Evolutionary conservation across 2,329 filamentous ascomycete genomes (phyloP).

Genomic region (Spiromastix sp.): DNA sequence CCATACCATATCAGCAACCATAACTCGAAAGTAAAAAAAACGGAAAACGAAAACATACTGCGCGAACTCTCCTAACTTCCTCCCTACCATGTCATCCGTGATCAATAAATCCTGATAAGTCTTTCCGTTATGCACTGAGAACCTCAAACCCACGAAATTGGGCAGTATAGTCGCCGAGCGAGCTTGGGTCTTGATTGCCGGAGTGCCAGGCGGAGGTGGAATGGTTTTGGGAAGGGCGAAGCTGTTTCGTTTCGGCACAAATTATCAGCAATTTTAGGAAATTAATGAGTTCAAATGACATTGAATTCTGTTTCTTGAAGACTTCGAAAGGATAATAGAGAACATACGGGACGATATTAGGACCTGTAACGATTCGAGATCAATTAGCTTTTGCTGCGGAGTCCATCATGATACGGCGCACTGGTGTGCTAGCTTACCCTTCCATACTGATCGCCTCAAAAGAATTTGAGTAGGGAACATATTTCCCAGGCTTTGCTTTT

Average conservation of each 20-base stretch:
- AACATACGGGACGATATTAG: constrained; percentile 60
- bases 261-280: too few relatives aligned
- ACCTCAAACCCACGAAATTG: constrained; percentile 81
- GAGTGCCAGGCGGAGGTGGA: constrained; percentile 50
- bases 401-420: constrained; percentile 6
- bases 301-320: neutral
- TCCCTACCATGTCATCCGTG: constrained; percentile 92
- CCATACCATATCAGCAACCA: neutral
- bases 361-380: constrained; percentile 38
- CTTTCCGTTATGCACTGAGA: constrained; percentile 89
- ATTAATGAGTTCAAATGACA: too few relatives aligned
- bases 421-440: constrained; percentile 47
- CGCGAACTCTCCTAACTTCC: constrained; percentile 88
- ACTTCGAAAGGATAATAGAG: constrained; percentile 6
- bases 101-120: constrained; percentile 71
- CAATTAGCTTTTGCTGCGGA: constrained; percentile 8
- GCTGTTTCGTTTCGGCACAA: constrained; percentile 17
- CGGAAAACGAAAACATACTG: constrained; percentile 48
- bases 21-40: neutral
- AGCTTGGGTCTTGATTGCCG: constrained; percentile 75
- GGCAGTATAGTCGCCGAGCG: constrained; percentile 82
- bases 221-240: constrained; percentile 31
- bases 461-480: constrained; percentile 63
- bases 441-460: constrained; percentile 74
- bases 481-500: too few relatives aligned